Evolutionary conservation across 1,284 basidiomycete species (phyloP), one percentile per base, ranked within the genome.

Genomic region (Tausonia pullulans): DNA sequence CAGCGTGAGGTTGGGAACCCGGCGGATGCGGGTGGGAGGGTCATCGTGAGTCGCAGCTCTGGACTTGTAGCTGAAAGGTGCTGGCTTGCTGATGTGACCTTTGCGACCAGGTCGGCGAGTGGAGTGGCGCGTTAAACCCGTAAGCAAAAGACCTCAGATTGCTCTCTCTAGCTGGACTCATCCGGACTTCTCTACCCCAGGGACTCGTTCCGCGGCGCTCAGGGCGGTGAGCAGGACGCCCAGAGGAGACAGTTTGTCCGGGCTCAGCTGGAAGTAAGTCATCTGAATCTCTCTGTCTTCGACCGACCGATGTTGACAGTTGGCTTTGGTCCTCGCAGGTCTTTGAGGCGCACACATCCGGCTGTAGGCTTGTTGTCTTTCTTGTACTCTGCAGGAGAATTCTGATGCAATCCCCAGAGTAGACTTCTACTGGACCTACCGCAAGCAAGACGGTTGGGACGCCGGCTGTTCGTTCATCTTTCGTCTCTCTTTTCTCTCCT

Each of bases 401-500:
- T 27, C 27, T 27, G 27, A 27, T 27, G 27, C 27, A 27, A 27
- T 27, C 27, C 27, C 27, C 27, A 27, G 27, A 27, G 27, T 27
- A 27, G 27, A 83, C 81, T 93, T 85, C 77, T 93, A 87, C 75
- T 95, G 90, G 91, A 91, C 88, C 52, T 87, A 84, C 73, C 90
- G 87, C 79, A 90, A 91, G 74, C 81, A 85, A 63, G 75, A 79
- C 6, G 75, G 73, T 3, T 84, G 85, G 68, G 88, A 91, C 73
- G 81, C 80, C 2, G 88, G 88, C 1, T 93, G 90, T 89, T 83
- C 83, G 51, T 59, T 59, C 27, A 4, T 9, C 7, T 41, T 50
- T 16, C 27, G 2, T 52, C 14, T 27, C 27, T 27, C 27, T 27
- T 27, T 44, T 16, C 13, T 41, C 44, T 51, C 45, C 13, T 27